A percentile compares a stretch with the other conserved stretches of the same genome.
These are phyloP conservation scores for Aspergillus fijiensis DNA, from an alignment of 2,329 filamentous ascomycete genomes.

Conservation along the genomic window DNA sequence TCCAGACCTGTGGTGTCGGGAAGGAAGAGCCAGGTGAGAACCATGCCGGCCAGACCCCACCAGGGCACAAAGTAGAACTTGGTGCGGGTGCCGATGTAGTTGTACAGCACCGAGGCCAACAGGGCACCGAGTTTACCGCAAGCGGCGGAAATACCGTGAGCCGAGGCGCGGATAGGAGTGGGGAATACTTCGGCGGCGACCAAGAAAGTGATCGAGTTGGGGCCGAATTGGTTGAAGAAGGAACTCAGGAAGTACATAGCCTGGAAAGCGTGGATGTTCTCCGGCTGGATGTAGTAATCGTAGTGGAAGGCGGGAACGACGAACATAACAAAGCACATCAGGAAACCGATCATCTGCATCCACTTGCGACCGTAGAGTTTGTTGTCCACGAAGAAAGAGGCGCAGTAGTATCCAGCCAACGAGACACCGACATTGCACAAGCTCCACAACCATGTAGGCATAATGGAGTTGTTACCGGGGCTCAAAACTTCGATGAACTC, in stretches of 20 bases:
- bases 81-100: slow-evolving; percentile 81
- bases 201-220: slow-evolving; percentile 94
- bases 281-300: slow-evolving; percentile 71
- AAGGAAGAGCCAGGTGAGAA: slow-evolving; percentile 81
- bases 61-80: slow-evolving; percentile 94
- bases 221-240: slow-evolving; percentile 99
- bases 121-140: slow-evolving; percentile 86
- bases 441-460: slow-evolving; percentile 90
- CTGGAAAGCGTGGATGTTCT: slow-evolving; percentile 84
- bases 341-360: slow-evolving; percentile 94
- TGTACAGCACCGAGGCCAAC: slow-evolving; percentile 83
- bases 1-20: slow-evolving; percentile 97
- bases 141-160: slow-evolving; percentile 92
- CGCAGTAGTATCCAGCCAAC: slow-evolving; percentile 83
- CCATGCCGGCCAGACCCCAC: slow-evolving; percentile 85
- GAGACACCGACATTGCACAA: slow-evolving; percentile 86
- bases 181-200: slow-evolving; percentile 96
- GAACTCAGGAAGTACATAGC: slow-evolving; percentile 97
- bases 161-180: slow-evolving; percentile 86
- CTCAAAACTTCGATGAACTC: slow-evolving; percentile 85
- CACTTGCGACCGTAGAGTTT: slow-evolving; percentile 94
- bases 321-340: slow-evolving; percentile 92
- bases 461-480: slow-evolving; percentile 66
- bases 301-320: slow-evolving; percentile 87
- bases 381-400: slow-evolving; percentile 87